Conservation (phyloP, 768 basidiomycete species). For the Lyophyllum shimeji region DNA sequence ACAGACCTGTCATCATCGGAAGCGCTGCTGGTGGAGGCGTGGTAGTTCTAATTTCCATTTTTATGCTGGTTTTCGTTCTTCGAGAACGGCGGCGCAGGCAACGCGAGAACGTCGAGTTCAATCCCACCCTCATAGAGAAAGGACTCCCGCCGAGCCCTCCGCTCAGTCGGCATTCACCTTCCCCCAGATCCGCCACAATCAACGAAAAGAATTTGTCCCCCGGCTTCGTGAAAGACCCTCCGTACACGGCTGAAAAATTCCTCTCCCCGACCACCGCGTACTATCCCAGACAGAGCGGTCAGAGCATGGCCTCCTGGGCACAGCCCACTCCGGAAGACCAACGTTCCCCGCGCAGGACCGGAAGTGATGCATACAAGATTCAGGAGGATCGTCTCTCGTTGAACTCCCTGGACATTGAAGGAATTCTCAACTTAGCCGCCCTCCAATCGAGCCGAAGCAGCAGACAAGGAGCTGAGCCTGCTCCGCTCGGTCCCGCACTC, state of each 20-base stretch:
- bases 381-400: slow-evolving; percentile 26
- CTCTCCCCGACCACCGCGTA: slow-evolving; percentile 25
- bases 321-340: slow-evolving; percentile 29
- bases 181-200: slow-evolving; percentile 9
- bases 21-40: slow-evolving; percentile 40
- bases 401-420: slow-evolving; percentile 47
- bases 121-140: slow-evolving; percentile 25
- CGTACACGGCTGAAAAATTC: slow-evolving; percentile 32
- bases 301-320: slow-evolving; percentile 36
- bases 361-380: not conserved
- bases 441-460: slow-evolving; percentile 30
- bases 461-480: slow-evolving; percentile 23
- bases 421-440: slow-evolving; percentile 54
- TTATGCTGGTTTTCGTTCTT: slow-evolving; percentile 42
- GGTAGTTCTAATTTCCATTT: slow-evolving; percentile 37
- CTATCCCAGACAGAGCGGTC: slow-evolving; percentile 17
- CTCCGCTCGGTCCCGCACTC: slow-evolving; percentile 14
- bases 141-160: not conserved
- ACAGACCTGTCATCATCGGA: slow-evolving; percentile 46
- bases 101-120: slow-evolving; percentile 16
- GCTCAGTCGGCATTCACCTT: not conserved
- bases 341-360: slow-evolving; percentile 8
- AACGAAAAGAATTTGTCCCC: slow-evolving; percentile 7
- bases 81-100: slow-evolving; percentile 37
- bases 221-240: slow-evolving; percentile 25